phyloP scores from a whole-genome alignment of 2,329 filamentous ascomycete genomes.

The Mariannaea elegans region DNA sequence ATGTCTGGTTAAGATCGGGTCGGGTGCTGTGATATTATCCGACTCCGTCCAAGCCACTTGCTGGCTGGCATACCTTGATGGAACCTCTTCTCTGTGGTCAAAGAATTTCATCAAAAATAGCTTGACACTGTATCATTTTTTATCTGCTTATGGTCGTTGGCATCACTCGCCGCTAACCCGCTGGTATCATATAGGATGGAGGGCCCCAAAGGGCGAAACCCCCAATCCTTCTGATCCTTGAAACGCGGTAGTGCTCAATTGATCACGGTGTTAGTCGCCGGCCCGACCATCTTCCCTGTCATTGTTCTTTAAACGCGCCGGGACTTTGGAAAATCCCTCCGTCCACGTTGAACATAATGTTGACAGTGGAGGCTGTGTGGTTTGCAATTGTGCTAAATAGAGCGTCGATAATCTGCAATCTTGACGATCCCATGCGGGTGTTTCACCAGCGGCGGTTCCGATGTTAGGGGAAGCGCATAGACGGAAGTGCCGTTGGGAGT shows the following conservation, averaged over 20 bases:
- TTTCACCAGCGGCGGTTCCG: too few relatives aligned
- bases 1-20: background rate
- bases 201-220: background rate
- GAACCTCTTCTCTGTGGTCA: too few relatives aligned
- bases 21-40: background rate
- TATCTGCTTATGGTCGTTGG: background rate
- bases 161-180: background rate
- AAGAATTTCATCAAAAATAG: too few relatives aligned
- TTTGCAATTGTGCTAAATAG: background rate
- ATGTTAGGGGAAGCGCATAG: too few relatives aligned
- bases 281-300: background rate
- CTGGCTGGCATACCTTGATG: too few relatives aligned
- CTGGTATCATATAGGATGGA: background rate
- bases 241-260: constrained; percentile 20
- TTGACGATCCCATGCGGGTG: too few relatives aligned
- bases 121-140: too few relatives aligned
- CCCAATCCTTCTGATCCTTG: constrained; percentile 16
- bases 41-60: background rate
- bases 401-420: background rate
- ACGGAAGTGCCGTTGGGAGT: too few relatives aligned
- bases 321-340: constrained; percentile 6
- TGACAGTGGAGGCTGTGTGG: constrained; percentile 7
- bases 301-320: background rate
- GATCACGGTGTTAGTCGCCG: background rate
- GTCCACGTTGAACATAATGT: background rate